phyloP scores from a whole-genome alignment of 768 basidiomycete genomes.

The Daedalea quercina region DNA sequence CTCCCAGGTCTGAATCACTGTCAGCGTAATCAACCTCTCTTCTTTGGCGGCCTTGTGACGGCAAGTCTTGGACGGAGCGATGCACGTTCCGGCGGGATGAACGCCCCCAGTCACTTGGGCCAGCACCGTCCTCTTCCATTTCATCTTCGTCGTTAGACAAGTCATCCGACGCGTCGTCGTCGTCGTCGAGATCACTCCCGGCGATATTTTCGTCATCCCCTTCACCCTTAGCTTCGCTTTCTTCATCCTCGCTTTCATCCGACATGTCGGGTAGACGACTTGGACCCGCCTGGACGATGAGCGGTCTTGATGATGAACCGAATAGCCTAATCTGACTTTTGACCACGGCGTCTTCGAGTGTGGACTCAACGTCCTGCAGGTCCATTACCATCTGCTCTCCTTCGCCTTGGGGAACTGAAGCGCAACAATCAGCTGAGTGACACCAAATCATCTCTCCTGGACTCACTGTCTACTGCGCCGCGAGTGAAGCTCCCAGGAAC shows the following conservation, averaged over 20 bases:
- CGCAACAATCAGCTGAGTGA: not conserved
- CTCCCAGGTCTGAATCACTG: constrained; percentile 68
- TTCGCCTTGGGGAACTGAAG: constrained; percentile 74
- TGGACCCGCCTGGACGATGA: constrained; percentile 37
- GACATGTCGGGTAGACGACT: constrained; percentile 11
- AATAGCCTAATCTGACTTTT: constrained; percentile 80
- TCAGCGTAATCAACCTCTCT: constrained; percentile 62
- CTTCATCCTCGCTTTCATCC: constrained; percentile 28
- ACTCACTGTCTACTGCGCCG: constrained; percentile 58
- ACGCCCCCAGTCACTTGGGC: constrained; percentile 39
- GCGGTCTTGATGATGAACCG: constrained; percentile 68
- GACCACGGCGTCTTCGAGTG: constrained; percentile 79
- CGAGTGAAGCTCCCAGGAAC: constrained; percentile 92
- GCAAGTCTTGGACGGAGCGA: constrained; percentile 33
- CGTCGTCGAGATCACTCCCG: constrained; percentile 7
- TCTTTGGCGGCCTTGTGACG: constrained; percentile 28
- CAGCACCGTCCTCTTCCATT: constrained; percentile 2
- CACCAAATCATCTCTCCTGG: not conserved
- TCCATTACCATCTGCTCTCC: constrained; percentile 98
- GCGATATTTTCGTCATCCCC: constrained; percentile 24
- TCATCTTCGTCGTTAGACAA: too few relatives aligned
- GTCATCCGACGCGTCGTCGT: too few relatives aligned
- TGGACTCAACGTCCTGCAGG: constrained; percentile 78
- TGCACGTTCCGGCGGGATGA: constrained; percentile 34
- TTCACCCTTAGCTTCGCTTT: constrained; percentile 20